Evolutionary conservation across 2,329 filamentous ascomycete species (phyloP), one percentile per base, ranked within the genome.

Genomic region (Fusarium camptoceras): DNA sequence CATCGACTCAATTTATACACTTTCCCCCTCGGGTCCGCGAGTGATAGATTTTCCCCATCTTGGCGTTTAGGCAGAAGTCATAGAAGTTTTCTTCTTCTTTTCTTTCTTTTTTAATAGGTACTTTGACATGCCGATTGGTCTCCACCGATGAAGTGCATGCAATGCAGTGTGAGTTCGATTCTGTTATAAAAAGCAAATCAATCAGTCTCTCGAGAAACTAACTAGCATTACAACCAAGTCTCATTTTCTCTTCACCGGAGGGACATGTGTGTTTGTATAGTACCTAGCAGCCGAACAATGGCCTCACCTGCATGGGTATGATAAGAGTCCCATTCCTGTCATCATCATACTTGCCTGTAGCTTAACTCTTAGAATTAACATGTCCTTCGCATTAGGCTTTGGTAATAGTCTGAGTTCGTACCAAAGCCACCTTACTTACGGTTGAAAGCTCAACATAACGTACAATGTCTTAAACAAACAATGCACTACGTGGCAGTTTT

Each of bases 401-500:
- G 18, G 27, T 22, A 20, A 51, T 18, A 42, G 24, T 25, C 20
- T n/a, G 14, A 22, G 8, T 41, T 27, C 10, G 41, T 20, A 22
- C 9, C 10, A 15, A 18, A 16, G 10, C 12, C 18, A 22, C 7
- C 34, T 51, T n/a, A n/a, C 18, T 20, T 14, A 22, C 9, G 14
- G 34, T 10, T 42, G 49, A 28, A 11, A 53, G 16, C n/a, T 27
- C 18, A 20, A 41, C 31, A 28, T 24, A 41, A 22, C 14, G 27
- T n/a, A 42, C 10, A 22, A 53, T 53, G 24, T 42, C 34, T 42
- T 22, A 4, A n/a, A 41, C 11, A n/a, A 11, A 22, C 14, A 43
- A 44, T 51, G n/a, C 15, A 20, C 30, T 56, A 64, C 61, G 61
- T 64, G 46, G 51, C 62, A 30, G 31, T 47, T 24, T 18, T 20